Percentiles rank a stretch among this genome's conserved stretches.
phyloP scores from a whole-genome alignment of 352 stramenopile species.

The Globisporangium parvum region DNA sequence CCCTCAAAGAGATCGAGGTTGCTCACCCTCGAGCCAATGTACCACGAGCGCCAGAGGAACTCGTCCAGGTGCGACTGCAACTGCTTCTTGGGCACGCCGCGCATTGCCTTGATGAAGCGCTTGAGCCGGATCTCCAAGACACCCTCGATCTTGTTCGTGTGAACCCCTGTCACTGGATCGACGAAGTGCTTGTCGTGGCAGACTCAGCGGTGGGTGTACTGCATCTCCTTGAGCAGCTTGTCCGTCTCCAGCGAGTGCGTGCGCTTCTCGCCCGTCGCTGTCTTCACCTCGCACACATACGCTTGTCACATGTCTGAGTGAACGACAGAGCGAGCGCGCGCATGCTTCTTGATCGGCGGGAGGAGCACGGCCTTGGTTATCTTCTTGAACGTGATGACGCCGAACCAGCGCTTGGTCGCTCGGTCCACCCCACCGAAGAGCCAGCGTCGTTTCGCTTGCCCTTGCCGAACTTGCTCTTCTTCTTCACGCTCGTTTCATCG shows the following conservation, averaged over 20 bases:
- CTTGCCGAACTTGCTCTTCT: constrained; percentile 1
- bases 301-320: background rate
- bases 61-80: constrained; percentile 5
- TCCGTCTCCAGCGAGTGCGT: background rate
- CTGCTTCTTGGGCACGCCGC: constrained; percentile 5
- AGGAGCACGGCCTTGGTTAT: background rate
- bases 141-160: constrained; percentile 14
- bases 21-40: background rate
- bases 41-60: constrained; percentile 11
- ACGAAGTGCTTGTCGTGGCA: constrained; percentile 9
- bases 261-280: background rate
- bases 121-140: constrained; percentile 11
- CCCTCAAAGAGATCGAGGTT: background rate
- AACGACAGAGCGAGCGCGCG: background rate
- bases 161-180: constrained; percentile 10
- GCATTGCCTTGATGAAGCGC: constrained; percentile 9
- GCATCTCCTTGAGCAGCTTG: background rate
- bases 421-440: background rate
- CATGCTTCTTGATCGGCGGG: background rate
- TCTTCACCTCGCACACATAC: background rate
- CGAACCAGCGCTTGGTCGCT: too few relatives aligned
- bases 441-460: background rate
- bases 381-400: background rate
- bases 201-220: constrained; percentile 8
- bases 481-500: background rate